Evolutionary conservation across 352 stramenopile genomes (phyloP).

Genomic region (Albugo laibachii): DNA sequence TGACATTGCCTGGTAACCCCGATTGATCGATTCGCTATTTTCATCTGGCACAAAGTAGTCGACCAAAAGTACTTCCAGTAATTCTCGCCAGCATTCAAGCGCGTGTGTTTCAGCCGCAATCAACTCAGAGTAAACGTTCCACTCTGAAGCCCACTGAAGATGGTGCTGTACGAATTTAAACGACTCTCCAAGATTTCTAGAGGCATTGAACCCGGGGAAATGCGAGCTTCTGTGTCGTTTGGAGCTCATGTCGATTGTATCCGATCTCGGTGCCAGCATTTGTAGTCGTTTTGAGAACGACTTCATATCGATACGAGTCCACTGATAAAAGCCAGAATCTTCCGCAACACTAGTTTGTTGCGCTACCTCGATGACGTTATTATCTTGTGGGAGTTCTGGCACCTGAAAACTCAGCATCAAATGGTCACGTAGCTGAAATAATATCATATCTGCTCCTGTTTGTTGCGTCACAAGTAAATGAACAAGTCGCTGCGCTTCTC

Average conservation of each 20-base stretch:
- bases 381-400: conserved; percentile 36
- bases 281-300: conserved; percentile 43
- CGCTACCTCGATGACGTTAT: conserved; percentile 43
- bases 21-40: too few relatives aligned
- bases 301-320: conserved; percentile 62
- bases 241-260: not conserved
- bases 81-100: conserved; percentile 51
- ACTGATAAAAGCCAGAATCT: conserved; percentile 56
- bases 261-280: conserved; percentile 27
- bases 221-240: not conserved
- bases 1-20: too few relatives aligned
- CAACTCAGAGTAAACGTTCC: conserved; percentile 72
- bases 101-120: conserved; percentile 61
- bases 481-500: not conserved
- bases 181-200: not conserved
- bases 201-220: not conserved
- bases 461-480: conserved; percentile 1
- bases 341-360: conserved; percentile 36
- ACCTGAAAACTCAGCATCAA: conserved; percentile 39
- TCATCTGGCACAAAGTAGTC: conserved; percentile 24
- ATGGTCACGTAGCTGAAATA: conserved; percentile 45
- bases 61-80: conserved; percentile 60
- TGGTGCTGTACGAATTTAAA: conserved; percentile 15
- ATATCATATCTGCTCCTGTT: conserved; percentile 19
- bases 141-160: conserved; percentile 61